phyloP scores from a whole-genome alignment of 441 rosid genomes.

The Heliophila coronopifolia region DNA sequence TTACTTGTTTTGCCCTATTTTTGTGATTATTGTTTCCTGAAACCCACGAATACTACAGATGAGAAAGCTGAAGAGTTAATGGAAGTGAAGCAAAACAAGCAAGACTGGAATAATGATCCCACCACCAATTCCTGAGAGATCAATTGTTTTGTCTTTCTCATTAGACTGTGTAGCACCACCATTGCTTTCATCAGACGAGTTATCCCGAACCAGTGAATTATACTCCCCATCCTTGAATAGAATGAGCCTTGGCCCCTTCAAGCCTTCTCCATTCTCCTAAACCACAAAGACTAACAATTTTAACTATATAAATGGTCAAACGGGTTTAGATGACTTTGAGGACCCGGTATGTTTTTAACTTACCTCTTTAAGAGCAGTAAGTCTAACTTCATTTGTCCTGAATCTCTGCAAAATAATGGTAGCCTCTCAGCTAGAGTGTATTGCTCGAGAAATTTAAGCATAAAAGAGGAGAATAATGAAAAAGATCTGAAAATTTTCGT shows the following conservation, averaged over 20 bases:
- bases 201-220: conserved; percentile 34
- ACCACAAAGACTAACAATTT: conserved; percentile 17
- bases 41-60: conserved; percentile 17
- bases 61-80: conserved; percentile 11
- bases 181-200: conserved; percentile 21
- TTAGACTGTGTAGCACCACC: conserved; percentile 25
- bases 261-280: conserved; percentile 57
- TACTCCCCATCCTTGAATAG: conserved; percentile 49
- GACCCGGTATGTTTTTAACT: conserved; percentile 12
- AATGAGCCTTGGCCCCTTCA: conserved; percentile 65
- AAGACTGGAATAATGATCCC: conserved; percentile 19
- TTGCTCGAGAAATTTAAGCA: background rate
- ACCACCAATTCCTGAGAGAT: conserved; percentile 40
- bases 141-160: conserved; percentile 24
- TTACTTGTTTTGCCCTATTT: conserved; percentile 28
- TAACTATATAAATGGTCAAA: conserved; percentile 8
- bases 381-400: conserved; percentile 39
- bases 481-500: conserved; percentile 5
- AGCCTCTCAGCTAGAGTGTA: conserved; percentile 7
- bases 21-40: conserved; percentile 43
- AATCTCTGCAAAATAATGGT: conserved; percentile 47
- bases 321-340: background rate
- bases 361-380: conserved; percentile 62
- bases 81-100: conserved; percentile 1
- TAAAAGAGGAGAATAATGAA: background rate